phyloP scores from a whole-genome alignment of 805 yeast species.

The Kluyveromyces starmeri region DNA sequence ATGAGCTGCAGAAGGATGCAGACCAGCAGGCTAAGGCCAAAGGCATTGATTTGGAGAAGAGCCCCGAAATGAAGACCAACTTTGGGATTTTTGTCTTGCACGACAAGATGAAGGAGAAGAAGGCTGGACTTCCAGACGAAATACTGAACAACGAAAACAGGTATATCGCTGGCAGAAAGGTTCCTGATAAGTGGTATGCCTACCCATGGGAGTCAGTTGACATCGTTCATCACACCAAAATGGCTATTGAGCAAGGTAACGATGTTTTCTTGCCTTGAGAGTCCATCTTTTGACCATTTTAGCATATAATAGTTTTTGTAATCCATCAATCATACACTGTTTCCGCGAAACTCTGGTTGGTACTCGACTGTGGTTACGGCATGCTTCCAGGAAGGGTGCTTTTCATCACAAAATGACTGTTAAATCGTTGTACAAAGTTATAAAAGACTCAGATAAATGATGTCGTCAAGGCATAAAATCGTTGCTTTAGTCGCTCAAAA shows the following conservation, averaged over 20 bases:
- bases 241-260: slow-evolving; percentile 67
- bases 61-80: slow-evolving; percentile 44
- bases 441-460: no score
- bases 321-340: no score
- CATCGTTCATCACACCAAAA: slow-evolving; percentile 62
- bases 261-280: slow-evolving; percentile 36
- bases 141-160: slow-evolving; percentile 46
- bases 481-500: no score
- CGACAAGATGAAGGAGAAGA: slow-evolving; percentile 64
- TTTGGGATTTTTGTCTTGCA: slow-evolving; percentile 73
- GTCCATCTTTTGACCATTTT: neutral
- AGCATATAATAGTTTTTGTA: neutral
- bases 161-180: slow-evolving; percentile 66
- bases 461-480: no score
- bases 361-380: neutral
- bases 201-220: slow-evolving; percentile 82
- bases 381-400: no score
- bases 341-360: no score
- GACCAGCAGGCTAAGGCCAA: slow-evolving; percentile 46
- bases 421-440: no score
- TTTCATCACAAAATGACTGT: no score
- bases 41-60: slow-evolving; percentile 36
- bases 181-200: slow-evolving; percentile 78
- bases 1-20: slow-evolving; percentile 67
- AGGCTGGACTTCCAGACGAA: slow-evolving; percentile 59